Conservation (phyloP, 768 basidiomycete species). For the Mycena belliarum region DNA sequence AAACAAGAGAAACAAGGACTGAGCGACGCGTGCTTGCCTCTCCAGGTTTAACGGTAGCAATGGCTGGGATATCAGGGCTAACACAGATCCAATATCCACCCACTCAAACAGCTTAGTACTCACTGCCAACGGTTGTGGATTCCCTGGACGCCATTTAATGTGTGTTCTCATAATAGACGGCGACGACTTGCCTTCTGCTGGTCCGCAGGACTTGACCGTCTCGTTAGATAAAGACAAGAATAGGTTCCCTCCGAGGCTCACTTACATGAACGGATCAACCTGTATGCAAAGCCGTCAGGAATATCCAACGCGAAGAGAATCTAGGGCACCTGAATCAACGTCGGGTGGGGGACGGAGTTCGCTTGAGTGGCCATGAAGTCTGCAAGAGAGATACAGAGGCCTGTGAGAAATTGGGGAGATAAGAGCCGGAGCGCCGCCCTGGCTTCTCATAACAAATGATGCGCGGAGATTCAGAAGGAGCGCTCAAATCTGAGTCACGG, state of each 20-base stretch:
- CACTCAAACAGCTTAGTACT: constrained; percentile 25
- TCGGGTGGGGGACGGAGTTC: constrained; percentile 62
- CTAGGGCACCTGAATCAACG: constrained; percentile 50
- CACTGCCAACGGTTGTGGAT: constrained; percentile 78
- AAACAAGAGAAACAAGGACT: not conserved
- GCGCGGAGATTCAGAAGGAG: too few relatives aligned
- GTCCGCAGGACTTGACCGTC: constrained; percentile 38
- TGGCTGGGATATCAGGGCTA: constrained; percentile 66
- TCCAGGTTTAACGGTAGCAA: constrained; percentile 63
- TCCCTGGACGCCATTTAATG: constrained; percentile 38
- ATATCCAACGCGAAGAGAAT: not conserved
- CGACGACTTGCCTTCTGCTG: constrained; percentile 56
- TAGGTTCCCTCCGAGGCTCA: not conserved
- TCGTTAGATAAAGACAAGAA: not conserved
- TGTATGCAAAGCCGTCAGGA: constrained; percentile 23
- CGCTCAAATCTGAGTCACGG: constrained; percentile 1
- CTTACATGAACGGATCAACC: constrained; percentile 74
- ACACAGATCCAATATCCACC: not conserved
- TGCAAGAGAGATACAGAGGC: not conserved
- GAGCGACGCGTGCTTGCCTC: constrained; percentile 35
- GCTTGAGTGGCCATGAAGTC: constrained; percentile 56
- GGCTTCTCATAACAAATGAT: not conserved
- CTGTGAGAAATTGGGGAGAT: constrained; percentile 4
- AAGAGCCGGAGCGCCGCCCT: not conserved
- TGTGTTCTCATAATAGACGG: not conserved